Evolutionary conservation across 306 rosid genomes (phyloP).

Genomic region (Cucurbita ficifolia): DNA sequence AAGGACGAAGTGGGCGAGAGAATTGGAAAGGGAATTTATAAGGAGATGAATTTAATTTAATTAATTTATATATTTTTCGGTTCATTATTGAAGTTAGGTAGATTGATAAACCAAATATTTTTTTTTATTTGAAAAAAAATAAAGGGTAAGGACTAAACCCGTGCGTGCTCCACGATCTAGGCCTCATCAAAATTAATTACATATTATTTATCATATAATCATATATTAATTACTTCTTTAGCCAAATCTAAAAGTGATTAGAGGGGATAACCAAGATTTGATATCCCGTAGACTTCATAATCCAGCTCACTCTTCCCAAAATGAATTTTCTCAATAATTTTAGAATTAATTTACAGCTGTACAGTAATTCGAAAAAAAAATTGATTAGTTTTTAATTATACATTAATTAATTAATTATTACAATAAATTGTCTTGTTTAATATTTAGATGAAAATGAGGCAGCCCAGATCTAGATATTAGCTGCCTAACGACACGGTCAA

Average conservation of each 20-base stretch:
- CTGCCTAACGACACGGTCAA: not conserved
- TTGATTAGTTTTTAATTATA: not conserved
- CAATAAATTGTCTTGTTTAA: not conserved
- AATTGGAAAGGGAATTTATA: slow-evolving; percentile 7
- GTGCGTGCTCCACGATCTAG: not conserved
- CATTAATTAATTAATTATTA: not conserved
- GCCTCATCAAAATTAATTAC: not conserved
- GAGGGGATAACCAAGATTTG: not conserved
- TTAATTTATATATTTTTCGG: no score
- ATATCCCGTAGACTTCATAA: not conserved
- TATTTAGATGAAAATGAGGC: not conserved
- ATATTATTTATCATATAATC: not conserved
- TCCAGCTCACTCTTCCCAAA: not conserved
- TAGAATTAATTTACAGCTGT: not conserved
- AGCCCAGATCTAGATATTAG: not conserved
- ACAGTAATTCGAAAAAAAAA: not conserved
- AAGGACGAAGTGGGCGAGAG: slow-evolving; percentile 12
- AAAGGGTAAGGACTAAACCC: not conserved
- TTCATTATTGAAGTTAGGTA: no score
- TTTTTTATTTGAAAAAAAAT: no score
- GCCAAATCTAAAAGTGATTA: not conserved
- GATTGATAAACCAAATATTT: no score
- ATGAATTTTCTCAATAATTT: not conserved
- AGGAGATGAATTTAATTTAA: not conserved
- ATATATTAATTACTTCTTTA: not conserved